Conservation (phyloP, 805 yeast genomes). For the Hanseniaspora jakobsenii region DNA sequence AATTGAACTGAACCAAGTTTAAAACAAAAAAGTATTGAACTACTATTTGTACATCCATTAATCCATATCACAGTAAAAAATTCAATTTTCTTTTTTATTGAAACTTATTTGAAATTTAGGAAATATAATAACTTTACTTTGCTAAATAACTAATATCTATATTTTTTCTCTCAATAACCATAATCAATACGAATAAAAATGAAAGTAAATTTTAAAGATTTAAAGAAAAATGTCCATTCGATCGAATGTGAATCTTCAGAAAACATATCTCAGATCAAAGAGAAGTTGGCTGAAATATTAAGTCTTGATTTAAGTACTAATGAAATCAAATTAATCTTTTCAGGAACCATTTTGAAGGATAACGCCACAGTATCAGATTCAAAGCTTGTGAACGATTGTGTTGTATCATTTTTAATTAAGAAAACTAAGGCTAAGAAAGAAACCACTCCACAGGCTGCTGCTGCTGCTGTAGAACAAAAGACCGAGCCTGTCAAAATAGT, state of each 20-base stretch:
- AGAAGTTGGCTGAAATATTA: conserved; percentile 51
- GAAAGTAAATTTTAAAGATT: conserved; percentile 63
- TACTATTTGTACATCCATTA: no score
- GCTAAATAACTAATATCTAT: no score
- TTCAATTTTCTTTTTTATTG: no score
- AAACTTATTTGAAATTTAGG: no score
- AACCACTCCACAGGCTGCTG: conserved; percentile 21
- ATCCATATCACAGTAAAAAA: no score
- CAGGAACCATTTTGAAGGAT: conserved; percentile 83
- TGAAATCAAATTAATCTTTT: conserved; percentile 80
- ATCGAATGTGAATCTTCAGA: conserved; percentile 61
- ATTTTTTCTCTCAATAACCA: neutral
- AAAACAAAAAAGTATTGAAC: no score
- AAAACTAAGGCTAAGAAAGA: conserved; percentile 19
- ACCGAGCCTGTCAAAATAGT: conserved; percentile 23
- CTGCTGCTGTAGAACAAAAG: conserved; percentile 14
- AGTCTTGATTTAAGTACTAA: conserved; percentile 20
- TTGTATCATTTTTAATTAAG: conserved; percentile 76
- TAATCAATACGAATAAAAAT: conserved; percentile 21
- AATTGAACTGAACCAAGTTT: no score
- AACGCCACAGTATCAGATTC: conserved; percentile 58
- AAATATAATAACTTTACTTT: no score
- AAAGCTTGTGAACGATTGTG: conserved; percentile 72
- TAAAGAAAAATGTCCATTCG: conserved; percentile 79
- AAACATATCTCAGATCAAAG: conserved; percentile 60